Evolutionary conservation across 305 asterid genomes (phyloP).

Genomic region (Petunia hybrid): DNA sequence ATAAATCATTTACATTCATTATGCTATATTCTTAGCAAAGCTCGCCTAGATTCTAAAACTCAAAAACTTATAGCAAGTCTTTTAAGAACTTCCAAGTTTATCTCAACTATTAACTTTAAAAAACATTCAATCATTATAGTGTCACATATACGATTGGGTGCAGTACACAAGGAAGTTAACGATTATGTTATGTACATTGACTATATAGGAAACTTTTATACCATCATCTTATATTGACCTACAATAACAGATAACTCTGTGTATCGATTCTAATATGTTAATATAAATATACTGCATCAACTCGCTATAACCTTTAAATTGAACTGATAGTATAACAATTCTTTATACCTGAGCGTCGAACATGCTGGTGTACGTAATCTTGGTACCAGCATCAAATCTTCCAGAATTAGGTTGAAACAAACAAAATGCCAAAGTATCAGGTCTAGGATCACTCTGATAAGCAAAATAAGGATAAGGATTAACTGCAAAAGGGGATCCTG

Average conservation of each 20-base stretch:
- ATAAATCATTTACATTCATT: neutral
- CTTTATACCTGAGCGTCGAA: conserved; percentile 64
- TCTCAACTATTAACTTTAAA: neutral
- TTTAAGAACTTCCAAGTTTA: neutral
- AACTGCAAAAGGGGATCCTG: conserved; percentile 58
- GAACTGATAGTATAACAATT: neutral
- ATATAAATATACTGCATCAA: neutral
- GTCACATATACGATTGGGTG: no score
- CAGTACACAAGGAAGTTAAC: no score
- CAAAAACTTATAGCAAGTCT: neutral
- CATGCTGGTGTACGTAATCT: conserved; percentile 62
- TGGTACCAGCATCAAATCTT: conserved; percentile 56
- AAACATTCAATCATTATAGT: neutral
- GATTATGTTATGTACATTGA: no score
- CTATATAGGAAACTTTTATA: no score
- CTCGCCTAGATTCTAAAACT: neutral
- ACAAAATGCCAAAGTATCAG: conserved; percentile 68
- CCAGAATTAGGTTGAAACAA: conserved; percentile 64
- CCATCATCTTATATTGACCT: neutral
- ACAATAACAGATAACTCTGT: neutral
- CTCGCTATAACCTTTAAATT: neutral
- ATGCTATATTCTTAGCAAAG: neutral
- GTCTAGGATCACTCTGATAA: conserved; percentile 59
- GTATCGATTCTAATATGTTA: neutral
- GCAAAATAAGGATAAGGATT: conserved; percentile 72